Conservation (phyloP, 1,139 yeast species). For the Scheffersomyces illinoinensis region DNA sequence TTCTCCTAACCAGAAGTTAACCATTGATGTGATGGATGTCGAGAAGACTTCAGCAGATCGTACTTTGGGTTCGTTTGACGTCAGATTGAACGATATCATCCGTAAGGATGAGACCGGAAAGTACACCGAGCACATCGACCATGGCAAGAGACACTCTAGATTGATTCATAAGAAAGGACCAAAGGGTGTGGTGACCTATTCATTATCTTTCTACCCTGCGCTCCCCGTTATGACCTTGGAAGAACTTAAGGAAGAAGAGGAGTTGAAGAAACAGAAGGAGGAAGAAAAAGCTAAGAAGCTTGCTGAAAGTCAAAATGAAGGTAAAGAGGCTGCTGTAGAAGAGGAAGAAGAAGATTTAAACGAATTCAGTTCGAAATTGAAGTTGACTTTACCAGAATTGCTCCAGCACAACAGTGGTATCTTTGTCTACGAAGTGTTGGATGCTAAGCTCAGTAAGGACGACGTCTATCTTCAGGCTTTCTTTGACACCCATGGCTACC, state of each 20-base stretch:
- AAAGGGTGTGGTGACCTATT: slow-evolving; percentile 75
- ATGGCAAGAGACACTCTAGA: slow-evolving; percentile 57
- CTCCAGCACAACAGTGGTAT: slow-evolving; percentile 72
- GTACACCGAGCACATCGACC: slow-evolving; percentile 61
- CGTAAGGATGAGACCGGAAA: slow-evolving; percentile 66
- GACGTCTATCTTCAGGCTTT: slow-evolving; percentile 68
- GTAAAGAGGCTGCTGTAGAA: slow-evolving; percentile 35
- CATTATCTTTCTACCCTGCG: slow-evolving; percentile 79
- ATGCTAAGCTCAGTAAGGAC: slow-evolving; percentile 54
- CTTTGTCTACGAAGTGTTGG: slow-evolving; percentile 63
- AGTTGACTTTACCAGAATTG: slow-evolving; percentile 64
- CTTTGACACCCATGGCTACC: slow-evolving; percentile 72
- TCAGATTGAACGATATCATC: slow-evolving; percentile 67
- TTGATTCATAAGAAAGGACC: slow-evolving; percentile 75
- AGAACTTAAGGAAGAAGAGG: slow-evolving; percentile 61
- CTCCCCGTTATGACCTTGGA: slow-evolving; percentile 75
- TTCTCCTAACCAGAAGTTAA: slow-evolving; percentile 76
- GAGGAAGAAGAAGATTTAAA: slow-evolving; percentile 34
- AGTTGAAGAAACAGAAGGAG: slow-evolving; percentile 26
- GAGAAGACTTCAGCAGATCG: slow-evolving; percentile 78
- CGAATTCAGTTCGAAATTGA: slow-evolving; percentile 38
- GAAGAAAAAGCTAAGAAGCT: slow-evolving; percentile 28
- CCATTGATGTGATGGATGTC: slow-evolving; percentile 90
- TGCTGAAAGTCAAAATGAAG: slow-evolving; percentile 15
- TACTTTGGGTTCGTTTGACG: slow-evolving; percentile 78